Conservation (phyloP, 768 basidiomycete genomes). For the Mrakia hoshinonis region DNA sequence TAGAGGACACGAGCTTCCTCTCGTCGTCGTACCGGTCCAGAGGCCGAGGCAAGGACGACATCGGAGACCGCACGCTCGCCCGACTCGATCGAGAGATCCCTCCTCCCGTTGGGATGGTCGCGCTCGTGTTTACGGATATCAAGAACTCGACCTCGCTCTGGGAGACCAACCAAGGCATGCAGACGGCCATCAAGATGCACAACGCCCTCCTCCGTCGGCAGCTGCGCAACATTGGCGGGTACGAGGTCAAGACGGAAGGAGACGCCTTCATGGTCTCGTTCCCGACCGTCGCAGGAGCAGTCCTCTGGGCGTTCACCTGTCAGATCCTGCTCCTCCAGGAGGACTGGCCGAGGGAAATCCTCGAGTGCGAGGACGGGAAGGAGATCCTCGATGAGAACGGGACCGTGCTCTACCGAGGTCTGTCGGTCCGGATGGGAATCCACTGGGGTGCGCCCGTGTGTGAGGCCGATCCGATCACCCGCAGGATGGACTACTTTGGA, state of each 20-base stretch:
- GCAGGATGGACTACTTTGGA: constrained; percentile 96
- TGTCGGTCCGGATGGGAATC: constrained; percentile 95
- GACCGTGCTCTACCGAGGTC: constrained; percentile 66
- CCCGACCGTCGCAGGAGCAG: constrained; percentile 71
- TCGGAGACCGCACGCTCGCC: constrained; percentile 50
- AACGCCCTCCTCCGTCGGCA: constrained; percentile 76
- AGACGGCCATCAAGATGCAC: constrained; percentile 81
- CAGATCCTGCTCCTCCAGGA: constrained; percentile 73
- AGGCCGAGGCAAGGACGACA: constrained; percentile 43
- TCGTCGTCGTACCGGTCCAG: constrained; percentile 19
- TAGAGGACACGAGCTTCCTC: constrained; percentile 45
- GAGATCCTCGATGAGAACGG: constrained; percentile 61
- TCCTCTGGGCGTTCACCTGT: constrained; percentile 83
- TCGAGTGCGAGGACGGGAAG: constrained; percentile 85
- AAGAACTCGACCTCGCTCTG: constrained; percentile 92
- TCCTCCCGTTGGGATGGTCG: constrained; percentile 75
- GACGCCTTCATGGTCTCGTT: constrained; percentile 99
- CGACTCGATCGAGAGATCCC: constrained; percentile 66
- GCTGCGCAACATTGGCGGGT: constrained; percentile 82
- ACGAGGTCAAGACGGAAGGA: constrained; percentile 99
- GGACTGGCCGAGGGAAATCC: constrained; percentile 84
- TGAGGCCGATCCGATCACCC: constrained; percentile 80
- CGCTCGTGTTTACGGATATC: constrained; percentile 96
- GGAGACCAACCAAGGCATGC: constrained; percentile 94
- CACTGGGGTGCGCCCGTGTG: constrained; percentile 85